Base-by-base conservation (phyloP, 139 green algal species). In the Coelastrella sp. region DNA sequence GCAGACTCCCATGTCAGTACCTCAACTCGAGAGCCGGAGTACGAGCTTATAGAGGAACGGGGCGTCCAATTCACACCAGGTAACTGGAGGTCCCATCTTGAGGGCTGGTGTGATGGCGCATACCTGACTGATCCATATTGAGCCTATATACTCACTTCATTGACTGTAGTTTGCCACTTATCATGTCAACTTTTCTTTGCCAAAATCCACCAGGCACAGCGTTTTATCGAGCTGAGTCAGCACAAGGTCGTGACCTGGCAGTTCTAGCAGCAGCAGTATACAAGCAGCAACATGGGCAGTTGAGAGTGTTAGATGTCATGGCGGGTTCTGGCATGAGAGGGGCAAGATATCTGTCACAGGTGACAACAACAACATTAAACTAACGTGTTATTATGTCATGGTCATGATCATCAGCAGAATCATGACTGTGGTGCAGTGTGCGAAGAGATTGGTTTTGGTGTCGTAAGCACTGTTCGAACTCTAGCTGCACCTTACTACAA, bases 261-360 rank as follows among this genome's bases (percentile, higher is more conserved):
- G 76, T 93, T 2, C 85, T 96, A 11, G 92, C 91, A 9, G 92
- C 90, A 27, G 84, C 75, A 13, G 62, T 92, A 43, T 77, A 93
- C 13, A 50, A 43, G 50, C 67, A 73, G 48, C 60, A 81, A 43
- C 13, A 32, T 8, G 81, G 82, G 0, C 38, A n/a, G 82, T 75
- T 95, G 40, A 72, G 84, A 5, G 92, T 95, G 81, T 69, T 95
- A 51, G 92, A 95, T 59, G 89, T 88, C 3, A 94, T 93, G 90
- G 50, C 80, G 9, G 92, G 87, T n/a, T 89, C 86, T 15, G 92
- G 92, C 73, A 87, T 94, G 60, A 83, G 92, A 3, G 87, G 86
- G 4, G 87, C 89, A 5, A 80, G 92, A 21, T 96, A 95, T 86
- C 40, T 95, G 2, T 19, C 68, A 6, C 87, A 90, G 86, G 89